phyloP scores from a whole-genome alignment of 2,329 filamentous ascomycete species.

The Cryphonectria naterciae region DNA sequence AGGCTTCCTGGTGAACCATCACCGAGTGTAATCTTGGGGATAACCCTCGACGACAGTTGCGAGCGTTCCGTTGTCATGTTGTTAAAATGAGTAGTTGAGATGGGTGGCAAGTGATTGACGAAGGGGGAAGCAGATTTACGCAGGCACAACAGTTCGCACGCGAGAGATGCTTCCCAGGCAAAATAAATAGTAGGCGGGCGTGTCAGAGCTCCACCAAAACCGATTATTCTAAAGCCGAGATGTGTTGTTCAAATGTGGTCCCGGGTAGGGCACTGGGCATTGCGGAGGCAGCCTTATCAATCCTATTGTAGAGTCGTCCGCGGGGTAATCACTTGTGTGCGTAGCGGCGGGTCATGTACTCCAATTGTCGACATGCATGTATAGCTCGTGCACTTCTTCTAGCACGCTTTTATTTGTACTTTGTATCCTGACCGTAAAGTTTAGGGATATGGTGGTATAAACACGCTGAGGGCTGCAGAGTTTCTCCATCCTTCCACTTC shows the following conservation, averaged over 20 bases:
- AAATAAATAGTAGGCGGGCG: not conserved
- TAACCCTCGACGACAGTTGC: constrained; percentile 24
- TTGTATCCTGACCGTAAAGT: not conserved
- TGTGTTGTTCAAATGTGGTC: not conserved
- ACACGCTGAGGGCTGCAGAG: no score
- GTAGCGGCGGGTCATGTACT: not conserved
- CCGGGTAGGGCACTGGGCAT: not conserved
- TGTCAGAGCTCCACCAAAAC: not conserved
- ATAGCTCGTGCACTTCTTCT: not conserved
- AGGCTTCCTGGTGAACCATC: constrained; percentile 21
- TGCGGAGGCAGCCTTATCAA: not conserved
- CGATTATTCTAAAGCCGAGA: not conserved
- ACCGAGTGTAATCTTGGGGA: constrained; percentile 24
- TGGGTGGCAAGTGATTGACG: no score
- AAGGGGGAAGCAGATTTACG: not conserved
- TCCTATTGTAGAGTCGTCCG: not conserved
- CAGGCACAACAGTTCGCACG: no score
- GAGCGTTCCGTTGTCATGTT: constrained; percentile 29
- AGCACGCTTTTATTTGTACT: not conserved
- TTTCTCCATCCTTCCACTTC: no score
- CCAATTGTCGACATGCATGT: not conserved
- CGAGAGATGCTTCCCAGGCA: no score
- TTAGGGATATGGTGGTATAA: not conserved
- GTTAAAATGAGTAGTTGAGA: not conserved
- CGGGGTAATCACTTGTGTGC: not conserved